A percentile compares a stretch with the other conserved stretches of the same genome.
phyloP scores from a whole-genome alignment of 768 basidiomycete species.

The Phylloporus sp. region DNA sequence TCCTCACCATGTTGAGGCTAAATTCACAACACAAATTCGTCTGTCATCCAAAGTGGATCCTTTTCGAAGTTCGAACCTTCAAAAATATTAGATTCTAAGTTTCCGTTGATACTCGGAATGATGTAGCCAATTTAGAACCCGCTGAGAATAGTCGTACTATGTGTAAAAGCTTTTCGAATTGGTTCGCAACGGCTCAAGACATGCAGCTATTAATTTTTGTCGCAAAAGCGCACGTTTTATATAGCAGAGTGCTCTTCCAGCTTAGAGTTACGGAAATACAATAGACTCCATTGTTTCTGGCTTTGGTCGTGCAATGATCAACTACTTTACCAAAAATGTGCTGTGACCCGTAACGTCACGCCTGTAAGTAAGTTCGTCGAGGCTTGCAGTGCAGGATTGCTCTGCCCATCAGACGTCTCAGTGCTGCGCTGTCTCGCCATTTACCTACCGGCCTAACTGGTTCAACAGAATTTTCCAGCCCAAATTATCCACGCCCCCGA shows the following conservation, averaged over 20 bases:
- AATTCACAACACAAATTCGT: too few species aligned
- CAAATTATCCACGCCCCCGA: conserved; percentile 12
- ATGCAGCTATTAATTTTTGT: background rate
- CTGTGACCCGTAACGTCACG: conserved; percentile 35
- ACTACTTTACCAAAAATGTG: conserved; percentile 30
- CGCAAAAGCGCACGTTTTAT: too few species aligned
- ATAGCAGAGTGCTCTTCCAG: background rate
- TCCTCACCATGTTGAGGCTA: too few species aligned
- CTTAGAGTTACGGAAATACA: background rate
- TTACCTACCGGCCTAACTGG: conserved; percentile 6
- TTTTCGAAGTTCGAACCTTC: background rate
- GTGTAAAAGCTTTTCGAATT: background rate
- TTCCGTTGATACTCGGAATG: background rate
- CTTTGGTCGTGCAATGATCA: conserved; percentile 25
- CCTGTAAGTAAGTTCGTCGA: conserved; percentile 34
- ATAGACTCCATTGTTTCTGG: background rate
- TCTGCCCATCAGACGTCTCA: conserved; percentile 23
- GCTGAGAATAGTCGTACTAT: background rate
- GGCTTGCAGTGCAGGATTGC: conserved; percentile 24
- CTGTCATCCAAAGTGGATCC: background rate
- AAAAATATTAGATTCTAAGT: background rate
- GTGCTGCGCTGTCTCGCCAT: conserved; percentile 6
- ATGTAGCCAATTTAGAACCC: background rate
- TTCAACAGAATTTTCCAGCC: conserved; percentile 4
- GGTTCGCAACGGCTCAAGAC: background rate